Evolutionary conservation across 164 flowering plant genomes (phyloP), one percentile per base, ranked within the genome.

Genomic region (Vitis cinerea): DNA sequence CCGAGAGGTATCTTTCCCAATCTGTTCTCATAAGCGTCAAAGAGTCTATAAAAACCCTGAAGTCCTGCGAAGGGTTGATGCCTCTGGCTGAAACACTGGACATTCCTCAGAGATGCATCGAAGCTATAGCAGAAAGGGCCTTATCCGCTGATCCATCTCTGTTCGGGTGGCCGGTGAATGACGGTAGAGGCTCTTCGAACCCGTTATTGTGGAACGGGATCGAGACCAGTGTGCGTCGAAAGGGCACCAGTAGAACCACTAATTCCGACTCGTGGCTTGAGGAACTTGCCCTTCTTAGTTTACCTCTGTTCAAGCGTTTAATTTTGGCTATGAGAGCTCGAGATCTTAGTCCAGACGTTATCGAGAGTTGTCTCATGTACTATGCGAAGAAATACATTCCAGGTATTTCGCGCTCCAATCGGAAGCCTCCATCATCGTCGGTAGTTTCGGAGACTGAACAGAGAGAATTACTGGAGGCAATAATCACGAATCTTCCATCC

Each of bases 91-190:
- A 89, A 57, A 13, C 50, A 13, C 68, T 89, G 9, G 79, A 74
- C 71, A 85, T 93, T 64, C 68, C 81, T 0, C 72, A 83, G 73
- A 73, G 87, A 59, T 90, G 94, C 83, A 77, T 90, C 23, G 90
- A 90, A 44, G 82, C 91, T 5, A 74, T 88, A 17, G 83, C 83
- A 1, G 16, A 67, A 31, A 83, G 72, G 31, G 93, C 91, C 0
- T 73, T 87, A 2, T 68, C 87, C 9, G 74, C 81, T 2, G 96
- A 89, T 83, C 93, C 88, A 30, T 53, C 88, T 2, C 72, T 88
- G 48, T 86, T 90, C 23, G 95, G 96, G 3, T 92, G 95, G 97
- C 97, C 94, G 37, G 88, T 88, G 13, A 83, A 60, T 66, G 87
- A 83, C 50, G 81, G 67, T 14, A n/a, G 75, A 52, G 12, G 69